A percentile compares a stretch with the other conserved stretches of the same genome.
These are phyloP conservation scores for Metschnikowia matae DNA, from an alignment of 805 yeast genomes.

Conservation along the genomic window DNA sequence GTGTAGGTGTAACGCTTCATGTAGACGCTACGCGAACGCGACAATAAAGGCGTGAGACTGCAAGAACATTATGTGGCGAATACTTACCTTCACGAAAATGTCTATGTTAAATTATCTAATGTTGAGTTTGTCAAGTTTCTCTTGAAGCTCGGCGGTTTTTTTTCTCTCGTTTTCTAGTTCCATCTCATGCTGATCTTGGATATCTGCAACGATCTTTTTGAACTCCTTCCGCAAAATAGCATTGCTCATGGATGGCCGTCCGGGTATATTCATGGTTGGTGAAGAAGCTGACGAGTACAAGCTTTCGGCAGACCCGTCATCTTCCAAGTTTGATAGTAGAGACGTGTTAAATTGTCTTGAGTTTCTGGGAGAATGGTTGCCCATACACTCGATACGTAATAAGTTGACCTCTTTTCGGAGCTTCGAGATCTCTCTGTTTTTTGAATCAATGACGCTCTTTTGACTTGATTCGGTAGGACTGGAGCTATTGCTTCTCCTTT, in stretches of 20 bases:
- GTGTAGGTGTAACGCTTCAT: background rate
- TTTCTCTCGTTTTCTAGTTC: constrained; percentile 55
- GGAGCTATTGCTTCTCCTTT: constrained; percentile 11
- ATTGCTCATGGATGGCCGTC: constrained; percentile 29
- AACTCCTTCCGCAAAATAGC: constrained; percentile 65
- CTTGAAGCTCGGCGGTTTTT: constrained; percentile 44
- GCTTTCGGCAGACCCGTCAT: constrained; percentile 19
- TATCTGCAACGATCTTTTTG: constrained; percentile 57
- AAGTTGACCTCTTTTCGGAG: constrained; percentile 44
- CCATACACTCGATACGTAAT: constrained; percentile 44
- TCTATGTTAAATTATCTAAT: background rate
- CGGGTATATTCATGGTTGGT: constrained; percentile 4
- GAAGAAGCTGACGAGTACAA: constrained; percentile 17
- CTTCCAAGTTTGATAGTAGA: constrained; percentile 11
- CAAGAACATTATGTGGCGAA: background rate
- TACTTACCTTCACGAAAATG: background rate
- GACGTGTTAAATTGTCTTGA: constrained; percentile 3
- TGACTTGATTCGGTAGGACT: constrained; percentile 4
- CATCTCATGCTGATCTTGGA: constrained; percentile 57
- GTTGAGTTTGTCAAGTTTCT: constrained; percentile 1
- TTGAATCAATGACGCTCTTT: constrained; percentile 14
- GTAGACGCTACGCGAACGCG: background rate
- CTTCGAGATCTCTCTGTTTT: constrained; percentile 39
- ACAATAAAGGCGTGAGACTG: background rate
- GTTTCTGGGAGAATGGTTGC: constrained; percentile 19